Evolutionary conservation across 139 green algal species (phyloP).

Genomic region (Ettlia oleoabundans): DNA sequence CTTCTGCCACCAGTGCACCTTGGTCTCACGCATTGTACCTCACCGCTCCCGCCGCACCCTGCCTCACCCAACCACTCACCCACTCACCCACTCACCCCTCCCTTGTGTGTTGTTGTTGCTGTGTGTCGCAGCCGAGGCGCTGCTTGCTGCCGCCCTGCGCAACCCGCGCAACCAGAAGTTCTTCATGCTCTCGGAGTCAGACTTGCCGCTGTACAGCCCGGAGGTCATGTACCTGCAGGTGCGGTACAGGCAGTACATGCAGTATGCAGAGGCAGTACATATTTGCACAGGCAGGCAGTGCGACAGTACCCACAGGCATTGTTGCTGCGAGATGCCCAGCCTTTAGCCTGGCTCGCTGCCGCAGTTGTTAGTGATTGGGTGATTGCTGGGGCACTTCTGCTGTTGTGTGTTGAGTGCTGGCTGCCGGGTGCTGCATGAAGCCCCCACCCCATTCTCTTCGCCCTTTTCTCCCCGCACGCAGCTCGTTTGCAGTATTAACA

Average conservation of each 20-base stretch:
- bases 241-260: neutral
- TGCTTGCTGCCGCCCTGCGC: slow-evolving; percentile 36
- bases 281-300: neutral
- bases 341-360: too few species aligned
- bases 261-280: neutral
- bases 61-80: neutral
- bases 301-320: neutral
- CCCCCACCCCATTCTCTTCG: too few species aligned
- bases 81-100: neutral
- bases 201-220: slow-evolving; percentile 50
- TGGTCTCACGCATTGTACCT: too few species aligned
- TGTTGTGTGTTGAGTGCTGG: too few species aligned
- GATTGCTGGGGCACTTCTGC: too few species aligned
- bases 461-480: too few species aligned
- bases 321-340: neutral
- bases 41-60: too few species aligned
- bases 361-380: too few species aligned
- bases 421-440: too few species aligned
- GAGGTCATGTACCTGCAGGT: slow-evolving; percentile 41
- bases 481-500: neutral
- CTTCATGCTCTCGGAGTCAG: slow-evolving; percentile 44
- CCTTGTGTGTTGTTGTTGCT: neutral
- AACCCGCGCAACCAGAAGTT: slow-evolving; percentile 49
- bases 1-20: too few species aligned
- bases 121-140: slow-evolving; percentile 11